These are phyloP conservation scores for Talaromyces funiculosus DNA, from an alignment of 2,329 filamentous ascomycete genomes.

Conservation along the genomic window DNA sequence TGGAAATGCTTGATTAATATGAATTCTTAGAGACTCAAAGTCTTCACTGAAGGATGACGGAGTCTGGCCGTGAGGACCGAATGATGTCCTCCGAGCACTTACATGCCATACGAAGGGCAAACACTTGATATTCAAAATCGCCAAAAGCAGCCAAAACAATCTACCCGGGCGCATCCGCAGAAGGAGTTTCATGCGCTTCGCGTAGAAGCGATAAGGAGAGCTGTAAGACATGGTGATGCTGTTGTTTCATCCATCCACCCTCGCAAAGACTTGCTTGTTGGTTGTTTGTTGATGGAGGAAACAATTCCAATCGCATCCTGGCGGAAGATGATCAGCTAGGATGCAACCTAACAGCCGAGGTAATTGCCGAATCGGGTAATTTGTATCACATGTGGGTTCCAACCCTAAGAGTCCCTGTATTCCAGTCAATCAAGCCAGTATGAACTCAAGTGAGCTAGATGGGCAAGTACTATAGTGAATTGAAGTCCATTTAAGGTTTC, in stretches of 20 bases:
- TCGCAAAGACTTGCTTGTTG: neutral
- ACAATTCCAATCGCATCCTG: neutral
- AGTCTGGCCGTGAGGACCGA: neutral
- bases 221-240: neutral
- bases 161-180: neutral
- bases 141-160: constrained; percentile 6
- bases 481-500: neutral
- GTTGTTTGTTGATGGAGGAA: no score
- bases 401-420: neutral
- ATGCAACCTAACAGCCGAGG: neutral
- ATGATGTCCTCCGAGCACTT: neutral
- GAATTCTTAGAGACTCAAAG: no score
- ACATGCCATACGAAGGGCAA: constrained; percentile 15
- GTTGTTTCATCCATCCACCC: neutral
- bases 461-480: neutral
- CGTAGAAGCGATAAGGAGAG: neutral
- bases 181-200: neutral
- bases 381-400: neutral
- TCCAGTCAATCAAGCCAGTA: neutral
- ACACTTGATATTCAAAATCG: constrained; percentile 12
- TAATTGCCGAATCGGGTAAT: neutral
- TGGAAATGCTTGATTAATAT: neutral
- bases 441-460: neutral
- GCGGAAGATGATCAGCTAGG: neutral
- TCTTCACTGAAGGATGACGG: neutral